Conservation (phyloP, 495 filamentous ascomycete species). For the Neurospora hispaniola region DNA sequence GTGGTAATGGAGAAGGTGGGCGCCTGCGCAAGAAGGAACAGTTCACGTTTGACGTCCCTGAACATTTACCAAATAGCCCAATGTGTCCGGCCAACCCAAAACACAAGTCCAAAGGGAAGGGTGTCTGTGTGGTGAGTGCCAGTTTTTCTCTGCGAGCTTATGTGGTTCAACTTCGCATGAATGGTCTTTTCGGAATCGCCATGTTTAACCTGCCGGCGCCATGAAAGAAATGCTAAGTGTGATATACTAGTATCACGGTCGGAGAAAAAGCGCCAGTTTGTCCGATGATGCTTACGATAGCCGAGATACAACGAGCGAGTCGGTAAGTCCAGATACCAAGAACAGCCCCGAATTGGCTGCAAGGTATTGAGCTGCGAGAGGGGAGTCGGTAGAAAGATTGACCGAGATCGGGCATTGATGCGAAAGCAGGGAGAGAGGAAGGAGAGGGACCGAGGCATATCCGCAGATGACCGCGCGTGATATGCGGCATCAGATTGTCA, state of each 20-base stretch:
- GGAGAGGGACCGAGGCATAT: not conserved
- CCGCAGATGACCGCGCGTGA: not conserved
- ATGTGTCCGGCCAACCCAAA: slow-evolving; percentile 51
- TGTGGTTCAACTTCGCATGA: not conserved
- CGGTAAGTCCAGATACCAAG: not conserved
- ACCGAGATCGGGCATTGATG: not conserved
- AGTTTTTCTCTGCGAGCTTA: not conserved
- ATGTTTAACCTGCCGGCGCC: not conserved
- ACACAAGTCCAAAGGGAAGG: slow-evolving; percentile 40
- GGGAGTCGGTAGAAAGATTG: not conserved
- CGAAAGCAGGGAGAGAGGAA: not conserved
- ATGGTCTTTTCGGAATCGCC: not conserved
- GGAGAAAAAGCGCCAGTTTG: not conserved
- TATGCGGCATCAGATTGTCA: not conserved
- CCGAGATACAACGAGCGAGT: not conserved
- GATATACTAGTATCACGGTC: not conserved
- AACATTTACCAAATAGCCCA: slow-evolving; percentile 53
- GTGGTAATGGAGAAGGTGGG: not conserved
- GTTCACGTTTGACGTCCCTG: slow-evolving; percentile 49
- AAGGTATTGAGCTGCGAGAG: not conserved
- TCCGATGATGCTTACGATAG: not conserved
- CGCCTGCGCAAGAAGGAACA: slow-evolving; percentile 6
- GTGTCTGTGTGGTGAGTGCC: slow-evolving; percentile 39
- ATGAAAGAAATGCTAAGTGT: not conserved
- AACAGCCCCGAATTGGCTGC: not conserved